phyloP scores from a whole-genome alignment of 2,329 filamentous ascomycete genomes.

The Rutstroemia sp. region DNA sequence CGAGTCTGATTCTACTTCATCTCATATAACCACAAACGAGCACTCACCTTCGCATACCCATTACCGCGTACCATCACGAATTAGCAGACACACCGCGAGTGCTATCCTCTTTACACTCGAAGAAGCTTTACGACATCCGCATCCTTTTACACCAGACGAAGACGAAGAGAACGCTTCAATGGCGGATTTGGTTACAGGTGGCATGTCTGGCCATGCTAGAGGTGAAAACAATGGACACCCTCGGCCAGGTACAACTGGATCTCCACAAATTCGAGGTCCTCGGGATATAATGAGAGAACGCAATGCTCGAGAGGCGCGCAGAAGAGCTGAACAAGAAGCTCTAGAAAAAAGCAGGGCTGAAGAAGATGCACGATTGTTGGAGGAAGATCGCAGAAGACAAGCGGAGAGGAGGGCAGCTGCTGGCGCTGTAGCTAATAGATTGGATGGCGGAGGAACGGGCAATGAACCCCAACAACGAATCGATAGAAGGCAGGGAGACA shows the following conservation, averaged over 20 bases:
- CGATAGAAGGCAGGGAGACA: slow-evolving; percentile 22
- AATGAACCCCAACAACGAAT: slow-evolving; percentile 25
- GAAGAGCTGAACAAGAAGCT: slow-evolving; percentile 44
- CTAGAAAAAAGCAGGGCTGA: slow-evolving; percentile 40
- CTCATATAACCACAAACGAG: slow-evolving; percentile 17
- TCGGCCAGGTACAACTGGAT: slow-evolving; percentile 42
- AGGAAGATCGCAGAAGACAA: slow-evolving; percentile 46
- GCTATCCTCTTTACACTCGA: slow-evolving; percentile 91
- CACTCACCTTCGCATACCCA: neutral
- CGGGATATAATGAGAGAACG: slow-evolving; percentile 89
- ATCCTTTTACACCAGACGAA: slow-evolving; percentile 74
- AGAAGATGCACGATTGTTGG: slow-evolving; percentile 43
- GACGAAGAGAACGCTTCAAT: slow-evolving; percentile 87
- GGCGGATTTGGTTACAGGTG: slow-evolving; percentile 69
- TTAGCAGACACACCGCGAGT: slow-evolving; percentile 78
- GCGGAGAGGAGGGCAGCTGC: slow-evolving; percentile 54
- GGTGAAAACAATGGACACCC: slow-evolving; percentile 37
- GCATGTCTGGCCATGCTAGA: slow-evolving; percentile 47
- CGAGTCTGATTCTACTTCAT: slow-evolving; percentile 19
- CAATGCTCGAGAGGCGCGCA: slow-evolving; percentile 66
- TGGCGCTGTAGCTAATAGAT: slow-evolving; percentile 40
- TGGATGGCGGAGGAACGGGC: slow-evolving; percentile 12
- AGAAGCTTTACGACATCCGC: slow-evolving; percentile 76
- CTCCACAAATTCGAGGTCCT: slow-evolving; percentile 65
- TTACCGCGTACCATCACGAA: slow-evolving; percentile 46